Evolutionary conservation across 192 early-diverging fungal genomes (phyloP), one percentile per base, ranked within the genome.

Genomic region (Phlyctochytrium bullatum): DNA sequence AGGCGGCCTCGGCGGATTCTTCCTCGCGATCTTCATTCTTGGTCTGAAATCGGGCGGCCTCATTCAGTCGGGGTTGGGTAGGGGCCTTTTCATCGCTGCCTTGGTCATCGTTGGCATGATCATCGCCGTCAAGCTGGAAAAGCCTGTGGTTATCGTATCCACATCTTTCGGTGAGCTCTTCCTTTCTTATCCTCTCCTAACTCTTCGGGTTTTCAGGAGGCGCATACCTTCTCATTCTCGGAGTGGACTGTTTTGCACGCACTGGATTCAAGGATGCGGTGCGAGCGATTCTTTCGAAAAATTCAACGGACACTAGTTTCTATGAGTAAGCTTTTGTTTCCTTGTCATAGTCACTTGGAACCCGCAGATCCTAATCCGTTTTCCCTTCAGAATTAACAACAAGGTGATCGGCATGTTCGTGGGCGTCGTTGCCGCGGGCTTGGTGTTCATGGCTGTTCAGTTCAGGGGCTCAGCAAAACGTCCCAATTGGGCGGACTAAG

Each of bases 11-110:
- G 69, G 69, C 1, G 69, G 69, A 10, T 54, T 71, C 4, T 63
- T 71, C 61, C 69, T 71, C 2, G 47, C 62, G 2, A 51, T 71
- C 0, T 71, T 65, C 56, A 57, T 65, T 25, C 69, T 71, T 35
- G 61, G 62, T 1, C 56, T 52, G 23, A 52, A 64, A 24, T 16
- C 14, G 10, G 25, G 25, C 16, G 66, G 66, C 20, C 6, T 61
- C 20, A 64, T 71, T 31, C 32, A 71, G 23, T 14, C 24, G 25
- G 61, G 62, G 40, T 47, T 6, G 40, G 40, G 40, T 47, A 6
- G 40, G 20, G 6, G 20, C 40, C 10, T 47, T 20, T 47, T 47
- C 20, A 47, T 47, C 40, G 40, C 10, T 14, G 40, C 20, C 40
- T 47, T 47, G 10, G 20, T 47, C 10, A 6, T 47, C 40, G 20